Base-by-base conservation (phyloP, 257 asterid species). In the Solanum pennellii region DNA sequence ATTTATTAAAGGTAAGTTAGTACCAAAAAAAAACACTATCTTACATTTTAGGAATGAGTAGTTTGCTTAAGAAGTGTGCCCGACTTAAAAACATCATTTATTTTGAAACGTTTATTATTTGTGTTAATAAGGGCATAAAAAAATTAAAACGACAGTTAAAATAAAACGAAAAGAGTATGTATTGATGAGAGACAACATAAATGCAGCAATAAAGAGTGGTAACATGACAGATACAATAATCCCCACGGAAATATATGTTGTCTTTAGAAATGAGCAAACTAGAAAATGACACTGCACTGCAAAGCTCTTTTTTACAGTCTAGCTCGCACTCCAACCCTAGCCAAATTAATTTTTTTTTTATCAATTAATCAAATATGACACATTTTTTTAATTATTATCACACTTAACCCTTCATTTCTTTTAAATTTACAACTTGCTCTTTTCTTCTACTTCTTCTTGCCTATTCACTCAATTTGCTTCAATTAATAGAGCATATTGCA, bases 251-350 rank as follows among this genome's bases (percentile, higher is more conserved):
- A 90, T 86, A 75, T 80, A 89, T 84, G 85, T 86, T 73, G 31
- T 35, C 84, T 89, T 87, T 89, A 86, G 88, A 87, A 91, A 85
- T 89, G 90, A 89, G 89, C 83, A 87, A 71, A 33, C 82, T 31
- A 59, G 94, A 92, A 92, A 92, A 87, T 86, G 94, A 91, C 94
- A 86, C 86, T 86, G 92, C 94, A 92, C 91, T 92, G 94, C 94
- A 76, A 83, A 47, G 9, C 86, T 16, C 14, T 60, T 45, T 83
- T 86, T 86, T 86, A 89, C 87, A 37, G 86, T 60, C 92, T 71
- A 88, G 87, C 85, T 90, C 89, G 68, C 83, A 88, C 86, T 89
- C 88, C 90, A 88, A 69, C 90, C 90, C 91, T 90, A 88, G 59
- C 75, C 29, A 83, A 83, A 37, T 83, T 27, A n/a, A 27, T 73